These are phyloP conservation scores for Ogataea paraovalis DNA, from an alignment of 805 yeast species.

Conservation along the genomic window DNA sequence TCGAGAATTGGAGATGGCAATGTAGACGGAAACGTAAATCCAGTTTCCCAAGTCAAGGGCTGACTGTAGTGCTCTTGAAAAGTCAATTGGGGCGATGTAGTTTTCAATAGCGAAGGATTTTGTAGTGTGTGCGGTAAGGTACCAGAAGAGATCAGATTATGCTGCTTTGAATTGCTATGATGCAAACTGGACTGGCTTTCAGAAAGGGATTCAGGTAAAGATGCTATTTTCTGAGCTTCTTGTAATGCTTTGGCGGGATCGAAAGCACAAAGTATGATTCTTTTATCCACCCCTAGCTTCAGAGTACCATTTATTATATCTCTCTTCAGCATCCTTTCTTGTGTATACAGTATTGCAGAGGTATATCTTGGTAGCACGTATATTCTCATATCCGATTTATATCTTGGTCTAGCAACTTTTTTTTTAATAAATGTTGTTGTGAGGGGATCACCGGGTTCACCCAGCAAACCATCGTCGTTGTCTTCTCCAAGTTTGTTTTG, in stretches of 20 bases:
- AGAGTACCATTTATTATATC: constrained; percentile 49
- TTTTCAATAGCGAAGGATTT: background rate
- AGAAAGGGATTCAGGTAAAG: background rate
- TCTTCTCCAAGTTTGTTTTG: constrained; percentile 1
- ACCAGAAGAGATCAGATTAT: background rate
- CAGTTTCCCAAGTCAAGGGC: background rate
- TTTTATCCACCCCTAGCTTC: constrained; percentile 28
- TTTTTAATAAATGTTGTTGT: constrained; percentile 50
- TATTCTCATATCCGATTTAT: constrained; percentile 61
- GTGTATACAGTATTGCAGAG: constrained; percentile 42
- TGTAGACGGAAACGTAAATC: background rate
- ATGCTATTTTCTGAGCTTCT: background rate
- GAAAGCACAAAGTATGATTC: constrained; percentile 30
- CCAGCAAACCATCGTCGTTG: constrained; percentile 29
- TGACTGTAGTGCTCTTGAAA: background rate
- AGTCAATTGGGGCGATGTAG: background rate
- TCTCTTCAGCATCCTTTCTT: constrained; percentile 46
- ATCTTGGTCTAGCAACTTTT: constrained; percentile 57
- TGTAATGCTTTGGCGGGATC: constrained; percentile 18
- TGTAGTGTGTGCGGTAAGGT: background rate
- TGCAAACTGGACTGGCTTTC: background rate
- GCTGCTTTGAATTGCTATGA: background rate
- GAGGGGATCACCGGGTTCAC: constrained; percentile 40
- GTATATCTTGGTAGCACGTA: constrained; percentile 44
- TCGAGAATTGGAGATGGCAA: background rate